Base-by-base conservation (phyloP, 75 land plant genomes). In the Picea glauca region DNA sequence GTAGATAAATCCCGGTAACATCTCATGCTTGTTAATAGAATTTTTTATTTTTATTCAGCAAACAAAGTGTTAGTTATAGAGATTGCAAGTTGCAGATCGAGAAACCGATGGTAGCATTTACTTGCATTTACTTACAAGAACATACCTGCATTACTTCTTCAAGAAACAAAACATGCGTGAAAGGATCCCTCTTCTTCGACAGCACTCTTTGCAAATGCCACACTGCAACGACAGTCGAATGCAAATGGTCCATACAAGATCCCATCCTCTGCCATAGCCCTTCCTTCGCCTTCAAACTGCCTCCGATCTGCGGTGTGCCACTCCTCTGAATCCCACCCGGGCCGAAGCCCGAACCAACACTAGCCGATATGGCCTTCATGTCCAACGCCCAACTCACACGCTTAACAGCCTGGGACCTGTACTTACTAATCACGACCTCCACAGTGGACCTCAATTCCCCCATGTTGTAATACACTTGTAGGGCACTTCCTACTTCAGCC, bases 141-240 rank as follows among this genome's bases (percentile, higher is more conserved):
- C 85, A 83, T 50, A 90, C 99, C 91, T 94, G 92, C 68, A 93
- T 84, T 18, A 97, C 95, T 81, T 94, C 93, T 73, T 97, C 93
- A 46, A 97, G 93, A 78, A 94, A 90, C 83, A 90, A 80, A 13
- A 86, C 94, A 81, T 97, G 99, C 5, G 95, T 95, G 79, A 93
- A 89, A 0, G 99, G 98, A 80, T 94, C 98, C 33, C 99, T 75
- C 80, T 94, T 94, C 90, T 97, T 97, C 18, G 95, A 89, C 76
- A 97, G 82, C 50, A 97, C 98, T 68, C 93, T 88, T 88, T 97
- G 98, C 87, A 97, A 80, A 58, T 97, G 98, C 99, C 99, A 97
- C 58, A 91, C 91, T 1, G 99, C 95, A 32, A 91, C 90, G 46
- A 97, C 73, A 46, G 89, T 84, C 15, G 86, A 80, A 82, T 95